Evolutionary conservation across 1,284 basidiomycete species (phyloP).

Genomic region (Ceratobasidium theobromae): DNA sequence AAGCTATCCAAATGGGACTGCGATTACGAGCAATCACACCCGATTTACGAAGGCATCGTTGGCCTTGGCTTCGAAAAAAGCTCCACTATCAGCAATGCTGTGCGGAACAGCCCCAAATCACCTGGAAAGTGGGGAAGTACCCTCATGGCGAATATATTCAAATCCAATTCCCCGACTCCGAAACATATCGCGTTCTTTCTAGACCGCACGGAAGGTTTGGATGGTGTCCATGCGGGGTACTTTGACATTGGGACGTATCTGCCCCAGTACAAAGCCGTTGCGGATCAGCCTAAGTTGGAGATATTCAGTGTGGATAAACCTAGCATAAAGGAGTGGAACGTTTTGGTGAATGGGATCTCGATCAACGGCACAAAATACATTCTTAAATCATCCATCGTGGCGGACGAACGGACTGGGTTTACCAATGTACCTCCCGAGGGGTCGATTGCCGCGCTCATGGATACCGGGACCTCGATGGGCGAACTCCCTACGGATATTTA

Average conservation of each 20-base stretch:
- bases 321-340: background rate
- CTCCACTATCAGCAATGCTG: background rate
- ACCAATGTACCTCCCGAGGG: conserved; percentile 7
- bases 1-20: background rate
- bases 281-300: background rate
- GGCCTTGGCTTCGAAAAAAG: conserved; percentile 20
- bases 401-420: background rate
- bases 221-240: conserved; percentile 6
- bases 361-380: conserved; percentile 2
- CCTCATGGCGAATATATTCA: conserved; percentile 17
- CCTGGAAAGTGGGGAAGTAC: conserved; percentile 12
- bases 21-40: background rate
- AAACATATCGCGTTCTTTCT: conserved; percentile 30
- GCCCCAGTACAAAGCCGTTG: conserved; percentile 2
- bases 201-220: conserved; percentile 10
- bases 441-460: conserved; percentile 8
- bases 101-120: background rate
- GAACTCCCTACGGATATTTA: conserved; percentile 3
- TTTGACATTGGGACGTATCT: conserved; percentile 25
- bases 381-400: background rate
- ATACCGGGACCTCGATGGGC: conserved; percentile 26
- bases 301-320: background rate
- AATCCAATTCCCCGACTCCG: conserved; percentile 6
- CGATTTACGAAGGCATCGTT: conserved; percentile 12
- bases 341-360: background rate